A percentile compares a stretch with the other conserved stretches of the same genome.
Evolutionary conservation across 257 asterid species (phyloP).

Genomic region (Capsicum chinense): DNA sequence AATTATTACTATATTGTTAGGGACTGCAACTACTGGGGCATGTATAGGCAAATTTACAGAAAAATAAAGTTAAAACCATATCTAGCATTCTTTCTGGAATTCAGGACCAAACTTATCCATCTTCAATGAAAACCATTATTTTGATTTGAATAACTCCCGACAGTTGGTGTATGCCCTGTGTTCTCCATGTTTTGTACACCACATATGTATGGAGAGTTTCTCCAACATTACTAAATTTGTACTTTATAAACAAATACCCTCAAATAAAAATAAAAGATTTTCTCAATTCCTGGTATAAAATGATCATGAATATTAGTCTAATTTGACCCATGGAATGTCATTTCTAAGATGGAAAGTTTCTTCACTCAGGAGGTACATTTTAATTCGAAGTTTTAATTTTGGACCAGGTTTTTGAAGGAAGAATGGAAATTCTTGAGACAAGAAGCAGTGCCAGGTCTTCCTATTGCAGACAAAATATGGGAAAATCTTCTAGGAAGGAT

Average conservation of each 20-base stretch:
- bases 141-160: not conserved
- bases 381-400: conserved; percentile 21
- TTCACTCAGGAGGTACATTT: conserved; percentile 17
- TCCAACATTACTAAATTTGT: not conserved
- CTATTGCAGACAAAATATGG: conserved; percentile 64
- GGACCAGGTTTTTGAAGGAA: conserved; percentile 74
- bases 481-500: conserved; percentile 59
- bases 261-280: not conserved
- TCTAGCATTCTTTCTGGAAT: not conserved
- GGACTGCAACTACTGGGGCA: not conserved
- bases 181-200: not conserved
- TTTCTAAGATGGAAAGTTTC: conserved; percentile 22
- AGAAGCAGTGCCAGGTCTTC: conserved; percentile 50
- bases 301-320: not conserved
- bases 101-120: not conserved
- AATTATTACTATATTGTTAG: conserved; percentile 6
- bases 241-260: not conserved
- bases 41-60: not conserved
- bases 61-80: not conserved
- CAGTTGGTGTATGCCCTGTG: not conserved
- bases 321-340: not conserved
- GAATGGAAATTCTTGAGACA: conserved; percentile 69
- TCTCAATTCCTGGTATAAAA: not conserved
- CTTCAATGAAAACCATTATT: not conserved
- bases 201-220: conserved; percentile 3